Conservation (phyloP, 2,329 filamentous ascomycete genomes). For the Sarocladiaceae sp. region DNA sequence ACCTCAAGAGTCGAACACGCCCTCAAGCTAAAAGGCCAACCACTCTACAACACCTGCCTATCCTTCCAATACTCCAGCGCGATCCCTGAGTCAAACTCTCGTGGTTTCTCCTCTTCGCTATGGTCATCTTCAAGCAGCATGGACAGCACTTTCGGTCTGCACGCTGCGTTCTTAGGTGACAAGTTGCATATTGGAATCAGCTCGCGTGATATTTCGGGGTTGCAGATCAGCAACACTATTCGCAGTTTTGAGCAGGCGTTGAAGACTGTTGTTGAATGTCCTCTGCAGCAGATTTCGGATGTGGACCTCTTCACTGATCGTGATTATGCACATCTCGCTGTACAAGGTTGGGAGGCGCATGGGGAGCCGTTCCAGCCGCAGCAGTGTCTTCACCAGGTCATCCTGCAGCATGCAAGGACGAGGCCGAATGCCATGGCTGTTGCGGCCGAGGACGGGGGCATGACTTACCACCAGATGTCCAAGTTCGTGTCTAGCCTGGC, state of each 20-base stretch:
- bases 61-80: constrained; percentile 27
- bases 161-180: constrained; percentile 36
- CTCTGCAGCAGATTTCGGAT: constrained; percentile 36
- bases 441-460: constrained; percentile 40
- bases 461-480: constrained; percentile 37
- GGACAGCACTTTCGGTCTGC: constrained; percentile 42
- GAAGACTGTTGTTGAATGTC: constrained; percentile 37
- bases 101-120: constrained; percentile 10
- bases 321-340: constrained; percentile 49
- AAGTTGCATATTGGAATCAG: constrained; percentile 40
- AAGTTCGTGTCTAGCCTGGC: constrained; percentile 33
- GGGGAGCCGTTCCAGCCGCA: constrained; percentile 28
- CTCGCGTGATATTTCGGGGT: constrained; percentile 36
- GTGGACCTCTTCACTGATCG: constrained; percentile 51
- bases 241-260: constrained; percentile 51
- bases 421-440: constrained; percentile 37
- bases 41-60: constrained; percentile 48
- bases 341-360: constrained; percentile 43
- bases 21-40: constrained; percentile 35
- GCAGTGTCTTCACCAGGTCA: constrained; percentile 40
- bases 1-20: constrained; percentile 43
- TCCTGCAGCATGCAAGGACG: constrained; percentile 33
- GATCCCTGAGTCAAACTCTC: background rate
- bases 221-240: constrained; percentile 43
- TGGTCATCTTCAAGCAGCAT: constrained; percentile 30